phyloP scores from a whole-genome alignment of 371 early-diverging fungal species.

The Rhizopus sp. region DNA sequence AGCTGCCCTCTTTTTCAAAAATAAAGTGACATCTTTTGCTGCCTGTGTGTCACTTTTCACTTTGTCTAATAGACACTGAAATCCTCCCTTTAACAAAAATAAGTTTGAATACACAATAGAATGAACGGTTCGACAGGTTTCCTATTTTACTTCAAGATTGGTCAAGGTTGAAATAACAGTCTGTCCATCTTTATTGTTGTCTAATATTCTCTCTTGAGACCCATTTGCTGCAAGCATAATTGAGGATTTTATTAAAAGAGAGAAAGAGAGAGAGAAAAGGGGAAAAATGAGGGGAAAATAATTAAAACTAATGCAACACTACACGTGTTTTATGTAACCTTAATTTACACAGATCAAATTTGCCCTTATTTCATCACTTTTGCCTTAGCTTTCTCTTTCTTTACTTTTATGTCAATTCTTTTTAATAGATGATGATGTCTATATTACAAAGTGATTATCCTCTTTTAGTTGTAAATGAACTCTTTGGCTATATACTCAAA shows the following conservation, averaged over 20 bases:
- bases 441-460: too few species aligned
- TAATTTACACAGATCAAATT: neutral
- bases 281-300: neutral
- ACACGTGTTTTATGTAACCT: neutral
- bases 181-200: neutral
- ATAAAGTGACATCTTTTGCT: conserved; percentile 47
- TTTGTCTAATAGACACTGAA: conserved; percentile 44
- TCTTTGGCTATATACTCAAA: too few species aligned
- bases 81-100: conserved; percentile 30
- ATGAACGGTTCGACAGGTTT: neutral
- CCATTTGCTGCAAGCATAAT: neutral
- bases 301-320: neutral
- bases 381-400: too few species aligned
- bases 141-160: conserved; percentile 22
- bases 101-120: too few species aligned
- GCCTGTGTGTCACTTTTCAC: conserved; percentile 46
- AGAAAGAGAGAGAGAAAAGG: conserved; percentile 1
- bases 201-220: neutral
- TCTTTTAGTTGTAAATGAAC: too few species aligned
- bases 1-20: conserved; percentile 54
- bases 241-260: neutral
- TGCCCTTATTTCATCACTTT: too few species aligned
- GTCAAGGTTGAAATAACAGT: conserved; percentile 14
- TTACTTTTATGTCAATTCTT: too few species aligned
- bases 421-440: too few species aligned